Evolutionary conservation across 306 rosid genomes (phyloP).

Genomic region (Malus sieversii): DNA sequence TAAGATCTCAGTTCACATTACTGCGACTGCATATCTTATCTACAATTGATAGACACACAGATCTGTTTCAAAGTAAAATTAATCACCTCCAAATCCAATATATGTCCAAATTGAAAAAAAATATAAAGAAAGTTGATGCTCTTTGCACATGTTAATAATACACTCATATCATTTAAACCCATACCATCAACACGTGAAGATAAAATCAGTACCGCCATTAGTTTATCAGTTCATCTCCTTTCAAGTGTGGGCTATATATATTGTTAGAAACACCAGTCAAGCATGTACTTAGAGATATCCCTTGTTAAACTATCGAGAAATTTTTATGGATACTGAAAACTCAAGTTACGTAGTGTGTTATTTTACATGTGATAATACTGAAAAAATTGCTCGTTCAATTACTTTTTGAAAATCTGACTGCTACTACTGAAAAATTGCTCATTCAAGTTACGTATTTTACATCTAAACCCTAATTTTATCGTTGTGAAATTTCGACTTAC

Average conservation of each 20-base stretch:
- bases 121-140: too few relatives aligned
- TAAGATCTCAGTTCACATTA: neutral
- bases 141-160: neutral
- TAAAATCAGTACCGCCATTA: neutral
- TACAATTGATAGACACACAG: neutral
- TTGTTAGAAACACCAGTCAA: neutral
- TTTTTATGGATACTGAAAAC: too few relatives aligned
- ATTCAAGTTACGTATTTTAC: too few relatives aligned
- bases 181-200: conserved; percentile 1
- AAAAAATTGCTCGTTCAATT: too few relatives aligned
- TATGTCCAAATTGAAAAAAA: neutral
- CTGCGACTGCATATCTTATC: neutral
- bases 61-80: neutral
- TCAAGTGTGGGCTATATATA: neutral
- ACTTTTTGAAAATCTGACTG: too few relatives aligned
- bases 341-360: too few relatives aligned
- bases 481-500: too few relatives aligned
- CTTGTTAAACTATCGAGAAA: too few relatives aligned
- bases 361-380: too few relatives aligned
- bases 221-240: neutral
- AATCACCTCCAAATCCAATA: neutral
- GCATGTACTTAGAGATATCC: neutral
- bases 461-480: too few relatives aligned
- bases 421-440: too few relatives aligned
- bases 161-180: neutral